A percentile compares a stretch with the other conserved stretches of the same genome.
phyloP scores from a whole-genome alignment of 2,329 filamentous ascomycete species.

The Chrysoporthe cubensis region DNA sequence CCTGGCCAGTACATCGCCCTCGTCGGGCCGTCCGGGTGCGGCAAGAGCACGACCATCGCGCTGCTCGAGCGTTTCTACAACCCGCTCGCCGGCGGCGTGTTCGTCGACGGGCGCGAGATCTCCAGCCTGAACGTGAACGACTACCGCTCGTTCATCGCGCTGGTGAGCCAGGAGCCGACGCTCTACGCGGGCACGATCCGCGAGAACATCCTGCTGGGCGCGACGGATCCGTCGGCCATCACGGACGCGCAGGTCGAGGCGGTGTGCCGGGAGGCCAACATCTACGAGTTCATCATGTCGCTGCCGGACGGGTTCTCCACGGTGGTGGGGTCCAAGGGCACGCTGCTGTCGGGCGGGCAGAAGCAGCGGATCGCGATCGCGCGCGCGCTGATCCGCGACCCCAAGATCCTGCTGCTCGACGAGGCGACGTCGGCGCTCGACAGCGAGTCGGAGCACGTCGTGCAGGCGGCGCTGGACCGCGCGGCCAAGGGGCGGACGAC shows the following conservation, averaged over 20 bases:
- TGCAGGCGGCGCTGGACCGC: conserved; percentile 79
- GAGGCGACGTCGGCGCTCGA: conserved; percentile 81
- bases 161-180: conserved; percentile 93
- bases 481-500: conserved; percentile 86
- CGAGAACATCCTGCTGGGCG: conserved; percentile 87
- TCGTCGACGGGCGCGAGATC: conserved; percentile 83
- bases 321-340: conserved; percentile 83
- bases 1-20: conserved; percentile 86
- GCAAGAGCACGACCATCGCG: conserved; percentile 92
- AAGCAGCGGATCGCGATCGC: conserved; percentile 96
- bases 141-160: conserved; percentile 80
- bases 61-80: conserved; percentile 95
- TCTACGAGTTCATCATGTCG: conserved; percentile 88
- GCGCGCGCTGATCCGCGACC: conserved; percentile 85
- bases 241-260: conserved; percentile 73
- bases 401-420: conserved; percentile 78
- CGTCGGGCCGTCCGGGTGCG: conserved; percentile 92
- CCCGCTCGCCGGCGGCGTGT: conserved; percentile 77
- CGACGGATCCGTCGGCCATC: conserved; percentile 63
- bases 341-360: conserved; percentile 85
- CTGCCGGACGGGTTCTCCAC: conserved; percentile 86
- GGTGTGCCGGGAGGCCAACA: conserved; percentile 88
- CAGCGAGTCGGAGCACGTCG: conserved; percentile 76
- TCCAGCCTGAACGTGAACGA: conserved; percentile 80
- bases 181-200: conserved; percentile 90